A percentile compares a stretch with the other conserved stretches of the same genome.
phyloP scores from a whole-genome alignment of 2,329 filamentous ascomycete genomes.

The Arthroderma sp. region DNA sequence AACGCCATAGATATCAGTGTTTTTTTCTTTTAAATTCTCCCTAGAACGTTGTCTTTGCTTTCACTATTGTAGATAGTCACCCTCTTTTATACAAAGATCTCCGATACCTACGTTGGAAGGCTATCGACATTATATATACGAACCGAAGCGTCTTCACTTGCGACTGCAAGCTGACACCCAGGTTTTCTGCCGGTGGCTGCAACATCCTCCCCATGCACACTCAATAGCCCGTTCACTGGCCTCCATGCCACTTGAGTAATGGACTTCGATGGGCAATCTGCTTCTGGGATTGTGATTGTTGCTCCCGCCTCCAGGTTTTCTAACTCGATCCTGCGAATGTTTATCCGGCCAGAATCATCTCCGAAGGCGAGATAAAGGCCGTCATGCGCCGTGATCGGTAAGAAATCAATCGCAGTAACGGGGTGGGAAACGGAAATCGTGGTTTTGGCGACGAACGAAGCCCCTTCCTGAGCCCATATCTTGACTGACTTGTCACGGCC shows the following conservation, averaged over 20 bases:
- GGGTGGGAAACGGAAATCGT: conserved; percentile 47
- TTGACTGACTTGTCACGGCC: conserved; percentile 79
- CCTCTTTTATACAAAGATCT: background rate
- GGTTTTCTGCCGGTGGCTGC: conserved; percentile 8
- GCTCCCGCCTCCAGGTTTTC: conserved; percentile 22
- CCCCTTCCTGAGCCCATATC: conserved; percentile 45
- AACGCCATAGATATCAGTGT: conserved; percentile 13
- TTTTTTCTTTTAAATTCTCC: conserved; percentile 11
- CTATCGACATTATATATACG: conserved; percentile 30
- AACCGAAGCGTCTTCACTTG: conserved; percentile 36
- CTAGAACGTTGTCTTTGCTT: conserved; percentile 6
- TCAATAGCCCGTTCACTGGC: conserved; percentile 29
- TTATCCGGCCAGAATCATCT: conserved; percentile 37
- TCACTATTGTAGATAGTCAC: conserved; percentile 14
- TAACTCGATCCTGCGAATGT: conserved; percentile 29
- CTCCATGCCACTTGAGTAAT: conserved; percentile 60
- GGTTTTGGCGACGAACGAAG: conserved; percentile 41
- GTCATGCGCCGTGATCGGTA: conserved; percentile 25
- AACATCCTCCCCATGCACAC: conserved; percentile 13
- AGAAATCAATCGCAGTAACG: conserved; percentile 61
- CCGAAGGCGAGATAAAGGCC: conserved; percentile 34
- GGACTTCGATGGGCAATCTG: conserved; percentile 48
- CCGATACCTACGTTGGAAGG: conserved; percentile 15
- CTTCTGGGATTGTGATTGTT: conserved; percentile 24
- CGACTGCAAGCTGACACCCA: conserved; percentile 31